phyloP scores from a whole-genome alignment of 1,139 yeast genomes.

The Geotrichum cucujoidarum region DNA sequence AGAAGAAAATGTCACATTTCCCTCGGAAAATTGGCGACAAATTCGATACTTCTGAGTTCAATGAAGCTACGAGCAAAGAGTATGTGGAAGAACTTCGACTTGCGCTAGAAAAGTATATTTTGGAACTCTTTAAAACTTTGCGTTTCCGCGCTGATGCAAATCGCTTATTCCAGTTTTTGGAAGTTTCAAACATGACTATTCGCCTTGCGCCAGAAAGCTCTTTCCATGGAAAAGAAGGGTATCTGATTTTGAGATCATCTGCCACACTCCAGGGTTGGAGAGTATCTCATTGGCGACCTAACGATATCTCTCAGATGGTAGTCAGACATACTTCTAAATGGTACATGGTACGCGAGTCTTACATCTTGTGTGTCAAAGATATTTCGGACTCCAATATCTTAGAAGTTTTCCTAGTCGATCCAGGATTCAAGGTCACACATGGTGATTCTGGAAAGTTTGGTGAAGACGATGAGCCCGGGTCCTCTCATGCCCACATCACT shows the following conservation, averaged over 20 bases:
- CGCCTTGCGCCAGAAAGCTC: slow-evolving; percentile 78
- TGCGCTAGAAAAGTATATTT: slow-evolving; percentile 47
- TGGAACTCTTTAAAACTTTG: slow-evolving; percentile 53
- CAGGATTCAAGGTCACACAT: slow-evolving; percentile 50
- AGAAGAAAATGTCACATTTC: slow-evolving; percentile 9
- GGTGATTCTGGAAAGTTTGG: slow-evolving; percentile 14
- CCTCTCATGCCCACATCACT: slow-evolving; percentile 34
- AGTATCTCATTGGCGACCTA: slow-evolving; percentile 79
- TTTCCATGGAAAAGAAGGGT: slow-evolving; percentile 85
- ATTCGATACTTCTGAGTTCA: slow-evolving; percentile 13
- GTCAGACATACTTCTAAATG: slow-evolving; percentile 88
- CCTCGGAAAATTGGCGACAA: slow-evolving; percentile 11
- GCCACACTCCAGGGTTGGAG: slow-evolving; percentile 94
- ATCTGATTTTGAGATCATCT: slow-evolving; percentile 69
- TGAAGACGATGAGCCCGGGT: slow-evolving; percentile 12
- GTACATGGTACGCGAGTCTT: slow-evolving; percentile 82
- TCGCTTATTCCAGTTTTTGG: slow-evolving; percentile 77
- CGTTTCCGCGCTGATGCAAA: slow-evolving; percentile 78
- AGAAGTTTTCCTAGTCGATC: slow-evolving; percentile 84
- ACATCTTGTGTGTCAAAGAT: slow-evolving; percentile 78
- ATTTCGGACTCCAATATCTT: slow-evolving; percentile 81
- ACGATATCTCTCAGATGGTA: slow-evolving; percentile 67
- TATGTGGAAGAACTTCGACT: slow-evolving; percentile 36
- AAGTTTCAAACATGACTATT: slow-evolving; percentile 82
- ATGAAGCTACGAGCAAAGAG: slow-evolving; percentile 25